phyloP scores from a whole-genome alignment of 164 flowering plant genomes.

The Malania oleifera region DNA sequence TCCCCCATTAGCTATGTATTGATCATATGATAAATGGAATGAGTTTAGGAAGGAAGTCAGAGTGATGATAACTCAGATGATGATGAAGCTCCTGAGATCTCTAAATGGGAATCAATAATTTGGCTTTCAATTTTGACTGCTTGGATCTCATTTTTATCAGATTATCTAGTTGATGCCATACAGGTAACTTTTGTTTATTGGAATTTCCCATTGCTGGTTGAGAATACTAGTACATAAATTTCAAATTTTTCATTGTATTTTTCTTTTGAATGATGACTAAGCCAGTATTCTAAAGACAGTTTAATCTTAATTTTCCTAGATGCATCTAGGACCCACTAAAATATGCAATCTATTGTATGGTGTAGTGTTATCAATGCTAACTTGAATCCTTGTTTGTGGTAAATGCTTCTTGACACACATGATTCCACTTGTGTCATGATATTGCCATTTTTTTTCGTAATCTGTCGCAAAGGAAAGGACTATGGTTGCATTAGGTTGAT shows the following conservation, averaged over 20 bases:
- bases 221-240: background rate
- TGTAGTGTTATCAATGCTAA: no score
- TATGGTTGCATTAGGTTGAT: no score
- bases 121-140: constrained; percentile 59
- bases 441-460: no score
- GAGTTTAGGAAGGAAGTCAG: constrained; percentile 32
- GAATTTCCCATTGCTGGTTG: background rate
- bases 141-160: constrained; percentile 62
- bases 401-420: no score
- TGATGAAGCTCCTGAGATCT: constrained; percentile 57
- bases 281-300: no score
- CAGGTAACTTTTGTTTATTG: constrained; percentile 27
- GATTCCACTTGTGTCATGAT: no score
- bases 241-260: background rate
- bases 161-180: constrained; percentile 56
- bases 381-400: no score
- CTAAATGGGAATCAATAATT: constrained; percentile 55
- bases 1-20: background rate
- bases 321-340: no score
- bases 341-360: no score
- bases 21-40: background rate
- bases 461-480: no score
- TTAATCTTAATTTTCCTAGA: no score
- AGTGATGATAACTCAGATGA: constrained; percentile 29
- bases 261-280: background rate